phyloP scores from a whole-genome alignment of 768 basidiomycete genomes.

The Hericium erinaceus region DNA sequence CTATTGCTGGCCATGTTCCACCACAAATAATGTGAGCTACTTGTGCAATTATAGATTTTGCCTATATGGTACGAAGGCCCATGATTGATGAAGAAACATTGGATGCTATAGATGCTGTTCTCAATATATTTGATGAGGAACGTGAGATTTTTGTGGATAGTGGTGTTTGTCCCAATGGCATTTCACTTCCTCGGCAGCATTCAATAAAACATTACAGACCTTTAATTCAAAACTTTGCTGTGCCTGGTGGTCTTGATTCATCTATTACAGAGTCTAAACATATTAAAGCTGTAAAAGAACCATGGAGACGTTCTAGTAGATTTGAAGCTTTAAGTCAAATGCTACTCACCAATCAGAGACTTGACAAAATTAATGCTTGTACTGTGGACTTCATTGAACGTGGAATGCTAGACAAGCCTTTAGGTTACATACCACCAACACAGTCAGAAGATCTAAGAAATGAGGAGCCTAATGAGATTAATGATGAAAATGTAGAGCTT shows the following conservation, averaged over 20 bases:
- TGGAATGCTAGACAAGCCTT: background rate
- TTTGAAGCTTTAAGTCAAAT: background rate
- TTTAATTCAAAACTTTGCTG: slow-evolving; percentile 11
- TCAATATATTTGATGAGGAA: slow-evolving; percentile 7
- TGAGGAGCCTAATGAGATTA: too few relatives aligned
- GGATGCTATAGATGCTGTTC: slow-evolving; percentile 4
- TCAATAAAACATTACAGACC: slow-evolving; percentile 17
- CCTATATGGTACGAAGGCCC: slow-evolving; percentile 14
- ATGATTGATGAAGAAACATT: slow-evolving; percentile 1
- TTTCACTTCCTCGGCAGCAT: slow-evolving; percentile 20
- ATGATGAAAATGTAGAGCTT: too few relatives aligned
- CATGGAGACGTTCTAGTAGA: background rate
- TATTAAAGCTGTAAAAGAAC: background rate
- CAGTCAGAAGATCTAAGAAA: too few relatives aligned
- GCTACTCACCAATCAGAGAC: background rate
- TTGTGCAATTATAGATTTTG: slow-evolving; percentile 15
- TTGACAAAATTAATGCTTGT: background rate
- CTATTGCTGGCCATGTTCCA: background rate
- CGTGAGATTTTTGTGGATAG: slow-evolving; percentile 9
- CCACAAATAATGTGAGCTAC: slow-evolving; percentile 8
- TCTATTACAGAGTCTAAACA: background rate
- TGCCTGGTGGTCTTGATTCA: background rate
- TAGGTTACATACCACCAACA: background rate
- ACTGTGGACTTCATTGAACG: background rate
- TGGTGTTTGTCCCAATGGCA: slow-evolving; percentile 13